Evolutionary conservation across 1,284 basidiomycete genomes (phyloP).

Genomic region (Exobasidium cylindrosporum): DNA sequence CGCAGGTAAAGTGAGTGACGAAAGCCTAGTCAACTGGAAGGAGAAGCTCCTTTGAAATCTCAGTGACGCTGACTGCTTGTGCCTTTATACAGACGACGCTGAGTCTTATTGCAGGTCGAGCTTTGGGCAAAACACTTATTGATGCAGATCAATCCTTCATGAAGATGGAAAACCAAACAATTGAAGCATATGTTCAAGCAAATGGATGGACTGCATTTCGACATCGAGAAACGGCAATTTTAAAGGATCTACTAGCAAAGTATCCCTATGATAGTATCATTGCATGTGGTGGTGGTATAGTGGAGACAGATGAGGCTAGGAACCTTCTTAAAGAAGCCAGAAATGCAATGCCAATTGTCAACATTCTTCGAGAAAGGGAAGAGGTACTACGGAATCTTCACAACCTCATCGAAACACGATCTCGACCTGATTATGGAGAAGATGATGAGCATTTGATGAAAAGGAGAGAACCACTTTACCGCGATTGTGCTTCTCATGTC

Average conservation of each 20-base stretch:
- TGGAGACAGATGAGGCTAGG: constrained; percentile 9
- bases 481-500: constrained; percentile 9
- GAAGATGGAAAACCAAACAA: not conserved
- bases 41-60: not conserved
- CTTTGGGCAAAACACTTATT: constrained; percentile 16
- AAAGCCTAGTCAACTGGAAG: constrained; percentile 3
- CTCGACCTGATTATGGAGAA: constrained; percentile 11
- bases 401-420: not conserved
- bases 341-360: constrained; percentile 13
- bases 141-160: constrained; percentile 14
- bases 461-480: constrained; percentile 14
- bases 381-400: constrained; percentile 12
- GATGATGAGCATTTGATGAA: constrained; percentile 5
- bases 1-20: constrained; percentile 17
- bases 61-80: not conserved
- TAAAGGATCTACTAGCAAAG: constrained; percentile 4
- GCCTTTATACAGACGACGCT: constrained; percentile 16
- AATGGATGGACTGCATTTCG: constrained; percentile 16
- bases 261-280: constrained; percentile 18
- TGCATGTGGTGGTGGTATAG: constrained; percentile 17
- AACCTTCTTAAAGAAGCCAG: not conserved
- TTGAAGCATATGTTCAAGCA: constrained; percentile 3
- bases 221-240: constrained; percentile 7
- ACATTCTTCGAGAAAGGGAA: constrained; percentile 16
- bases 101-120: constrained; percentile 16